These are phyloP conservation scores for Nicotiana noctiflora DNA, from an alignment of 257 asterid species.

Conservation along the genomic window DNA sequence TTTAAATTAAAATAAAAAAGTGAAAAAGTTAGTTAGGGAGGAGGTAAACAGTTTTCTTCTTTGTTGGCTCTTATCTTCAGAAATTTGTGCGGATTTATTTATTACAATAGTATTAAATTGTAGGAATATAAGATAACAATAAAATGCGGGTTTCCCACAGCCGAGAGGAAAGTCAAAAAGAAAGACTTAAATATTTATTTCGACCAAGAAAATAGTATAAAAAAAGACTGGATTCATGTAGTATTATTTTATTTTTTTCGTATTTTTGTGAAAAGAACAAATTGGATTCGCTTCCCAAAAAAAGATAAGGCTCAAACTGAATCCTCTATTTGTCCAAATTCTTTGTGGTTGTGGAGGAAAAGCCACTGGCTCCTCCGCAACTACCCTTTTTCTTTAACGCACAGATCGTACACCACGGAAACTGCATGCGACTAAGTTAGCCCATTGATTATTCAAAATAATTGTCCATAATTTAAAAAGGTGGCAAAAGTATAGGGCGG, in stretches of 20 bases:
- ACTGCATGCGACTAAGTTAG: not conserved
- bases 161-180: not conserved
- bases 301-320: not conserved
- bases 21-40: too few species aligned
- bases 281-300: not conserved
- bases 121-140: not conserved
- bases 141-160: not conserved
- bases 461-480: too few species aligned
- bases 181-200: too few species aligned
- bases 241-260: too few species aligned
- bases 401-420: not conserved
- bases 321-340: not conserved
- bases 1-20: too few species aligned
- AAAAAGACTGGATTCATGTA: too few species aligned
- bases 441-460: not conserved
- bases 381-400: not conserved
- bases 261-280: not conserved
- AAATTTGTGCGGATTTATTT: too few species aligned
- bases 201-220: too few species aligned
- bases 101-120: too few species aligned
- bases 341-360: conserved; percentile 4
- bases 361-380: not conserved
- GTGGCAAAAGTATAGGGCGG: too few species aligned
- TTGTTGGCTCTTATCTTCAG: too few species aligned
- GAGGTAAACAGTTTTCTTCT: too few species aligned